These are phyloP conservation scores for Vicia villosa DNA, from an alignment of 306 rosid species.

Conservation along the genomic window DNA sequence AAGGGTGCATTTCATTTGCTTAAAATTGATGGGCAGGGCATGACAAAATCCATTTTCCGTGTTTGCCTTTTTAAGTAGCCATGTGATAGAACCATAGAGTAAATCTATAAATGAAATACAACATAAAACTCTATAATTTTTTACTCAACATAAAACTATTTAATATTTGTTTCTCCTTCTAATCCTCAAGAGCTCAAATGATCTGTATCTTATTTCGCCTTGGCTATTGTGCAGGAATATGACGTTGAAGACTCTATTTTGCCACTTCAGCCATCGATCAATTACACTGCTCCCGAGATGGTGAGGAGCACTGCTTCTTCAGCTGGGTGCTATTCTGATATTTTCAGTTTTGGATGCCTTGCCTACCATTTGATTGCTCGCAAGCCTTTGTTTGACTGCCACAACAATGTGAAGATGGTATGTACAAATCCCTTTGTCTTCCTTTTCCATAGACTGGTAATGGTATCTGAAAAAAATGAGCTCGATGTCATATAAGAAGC, in stretches of 20 bases:
- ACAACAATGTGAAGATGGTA: conserved; percentile 97
- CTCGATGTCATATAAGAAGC: conserved; percentile 14
- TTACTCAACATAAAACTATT: not conserved
- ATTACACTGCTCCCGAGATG: conserved; percentile 96
- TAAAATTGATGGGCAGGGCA: not conserved
- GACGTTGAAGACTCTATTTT: conserved; percentile 92
- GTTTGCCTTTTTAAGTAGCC: not conserved
- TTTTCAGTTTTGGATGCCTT: conserved; percentile 96
- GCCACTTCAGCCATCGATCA: conserved; percentile 90
- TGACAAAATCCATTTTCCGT: not conserved
- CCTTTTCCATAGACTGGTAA: conserved; percentile 24
- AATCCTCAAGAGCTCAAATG: conserved; percentile 4
- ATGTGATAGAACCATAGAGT: not conserved
- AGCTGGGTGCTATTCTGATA: conserved; percentile 73
- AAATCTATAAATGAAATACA: not conserved
- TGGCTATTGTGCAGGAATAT: conserved; percentile 69
- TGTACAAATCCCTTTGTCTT: conserved; percentile 20
- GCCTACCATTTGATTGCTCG: conserved; percentile 88
- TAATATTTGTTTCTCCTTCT: conserved; percentile 20
- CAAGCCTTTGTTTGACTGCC: conserved; percentile 88
- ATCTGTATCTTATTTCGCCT: conserved; percentile 28
- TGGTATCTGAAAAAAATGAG: conserved; percentile 22
- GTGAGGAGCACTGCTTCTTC: conserved; percentile 64
- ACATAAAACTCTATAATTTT: not conserved
- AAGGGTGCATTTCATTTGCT: not conserved